phyloP scores from a whole-genome alignment of 306 rosid genomes.

The Pyrus communis region DNA sequence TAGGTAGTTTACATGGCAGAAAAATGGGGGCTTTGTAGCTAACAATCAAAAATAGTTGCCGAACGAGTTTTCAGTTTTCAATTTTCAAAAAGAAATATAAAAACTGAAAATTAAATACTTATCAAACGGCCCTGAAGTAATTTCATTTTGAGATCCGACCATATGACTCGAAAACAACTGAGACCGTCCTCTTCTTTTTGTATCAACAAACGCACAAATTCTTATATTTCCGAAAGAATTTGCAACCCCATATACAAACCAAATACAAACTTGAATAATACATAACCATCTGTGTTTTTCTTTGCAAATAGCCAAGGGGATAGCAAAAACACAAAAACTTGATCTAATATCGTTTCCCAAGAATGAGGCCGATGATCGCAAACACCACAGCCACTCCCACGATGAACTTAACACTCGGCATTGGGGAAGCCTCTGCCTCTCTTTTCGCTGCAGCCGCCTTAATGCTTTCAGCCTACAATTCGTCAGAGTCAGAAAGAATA shows the following conservation, averaged over 20 bases:
- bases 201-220: not conserved
- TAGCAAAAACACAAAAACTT: slow-evolving; percentile 11
- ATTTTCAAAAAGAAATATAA: no score
- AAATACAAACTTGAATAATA: slow-evolving; percentile 24
- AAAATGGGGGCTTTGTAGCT: not conserved
- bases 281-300: slow-evolving; percentile 34
- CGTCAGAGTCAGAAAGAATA: slow-evolving; percentile 12
- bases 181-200: not conserved
- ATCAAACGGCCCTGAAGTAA: no score
- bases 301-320: slow-evolving; percentile 51
- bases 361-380: slow-evolving; percentile 63
- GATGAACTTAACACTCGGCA: slow-evolving; percentile 41
- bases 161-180: not conserved
- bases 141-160: no score
- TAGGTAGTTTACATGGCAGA: not conserved
- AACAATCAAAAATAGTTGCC: not conserved
- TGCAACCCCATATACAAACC: slow-evolving; percentile 19
- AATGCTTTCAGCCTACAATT: slow-evolving; percentile 50
- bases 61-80: no score
- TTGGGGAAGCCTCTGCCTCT: slow-evolving; percentile 54
- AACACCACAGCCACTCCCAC: slow-evolving; percentile 71
- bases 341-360: slow-evolving; percentile 74
- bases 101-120: no score
- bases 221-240: not conserved
- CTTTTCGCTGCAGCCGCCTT: slow-evolving; percentile 42